Conservation (phyloP, 1,284 basidiomycete species). For the Leccinum solheimii region DNA sequence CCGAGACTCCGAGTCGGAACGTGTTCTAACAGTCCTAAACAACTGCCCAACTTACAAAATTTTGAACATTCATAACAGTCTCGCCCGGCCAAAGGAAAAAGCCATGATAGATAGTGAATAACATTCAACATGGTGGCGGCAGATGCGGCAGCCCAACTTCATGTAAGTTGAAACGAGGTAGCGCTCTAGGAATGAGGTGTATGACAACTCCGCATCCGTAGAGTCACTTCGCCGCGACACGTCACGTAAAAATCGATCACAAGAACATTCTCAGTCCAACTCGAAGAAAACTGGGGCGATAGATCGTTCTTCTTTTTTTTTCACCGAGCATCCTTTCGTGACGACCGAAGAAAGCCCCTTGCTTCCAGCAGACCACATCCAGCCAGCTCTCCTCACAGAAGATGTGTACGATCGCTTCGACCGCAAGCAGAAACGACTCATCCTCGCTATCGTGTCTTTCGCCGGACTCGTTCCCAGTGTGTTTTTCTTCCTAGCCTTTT, state of each 20-base stretch:
- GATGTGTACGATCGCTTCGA: slow-evolving; percentile 46
- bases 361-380: not conserved
- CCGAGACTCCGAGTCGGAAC: not conserved
- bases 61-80: not conserved
- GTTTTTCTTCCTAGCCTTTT: slow-evolving; percentile 4
- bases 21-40: not conserved
- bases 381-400: slow-evolving; percentile 5
- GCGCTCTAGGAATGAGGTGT: not conserved
- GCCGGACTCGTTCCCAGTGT: slow-evolving; percentile 28
- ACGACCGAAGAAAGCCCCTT: not conserved
- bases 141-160: not conserved
- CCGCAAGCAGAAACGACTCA: slow-evolving; percentile 36
- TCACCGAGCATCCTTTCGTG: not conserved
- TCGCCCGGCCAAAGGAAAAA: not conserved
- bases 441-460: slow-evolving; percentile 43
- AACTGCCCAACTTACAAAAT: not conserved
- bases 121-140: not conserved
- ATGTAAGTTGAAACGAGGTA: not conserved
- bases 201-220: not conserved
- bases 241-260: not conserved
- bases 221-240: not conserved
- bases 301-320: not conserved
- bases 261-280: not conserved
- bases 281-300: not conserved
- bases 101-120: not conserved